Evolutionary conservation across 2,329 filamentous ascomycete genomes (phyloP).

Genomic region (Dissoconium aciculare): DNA sequence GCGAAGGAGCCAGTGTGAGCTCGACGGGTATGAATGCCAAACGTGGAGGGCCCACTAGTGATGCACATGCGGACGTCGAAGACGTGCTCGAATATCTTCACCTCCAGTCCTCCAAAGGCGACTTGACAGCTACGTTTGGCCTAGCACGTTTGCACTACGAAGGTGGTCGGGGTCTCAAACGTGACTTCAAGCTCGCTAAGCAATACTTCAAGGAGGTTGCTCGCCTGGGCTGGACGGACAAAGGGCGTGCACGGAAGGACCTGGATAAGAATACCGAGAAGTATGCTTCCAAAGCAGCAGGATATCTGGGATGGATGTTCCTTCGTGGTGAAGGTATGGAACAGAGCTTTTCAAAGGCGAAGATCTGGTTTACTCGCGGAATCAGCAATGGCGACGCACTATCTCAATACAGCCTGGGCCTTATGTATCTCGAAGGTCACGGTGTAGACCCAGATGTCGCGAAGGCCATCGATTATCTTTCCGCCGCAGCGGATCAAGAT

Average conservation of each 20-base stretch:
- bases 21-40: conserved; percentile 75
- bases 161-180: conserved; percentile 58
- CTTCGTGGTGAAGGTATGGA: conserved; percentile 71
- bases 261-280: conserved; percentile 59
- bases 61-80: conserved; percentile 72
- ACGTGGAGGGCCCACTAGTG: conserved; percentile 56
- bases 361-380: conserved; percentile 71
- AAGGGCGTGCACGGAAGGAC: conserved; percentile 57
- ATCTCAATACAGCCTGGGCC: conserved; percentile 68
- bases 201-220: conserved; percentile 70
- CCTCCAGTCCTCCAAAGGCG: conserved; percentile 76
- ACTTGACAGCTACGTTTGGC: conserved; percentile 74
- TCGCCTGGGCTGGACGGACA: conserved; percentile 61
- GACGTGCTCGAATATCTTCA: conserved; percentile 92
- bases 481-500: conserved; percentile 66
- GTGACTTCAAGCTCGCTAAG: conserved; percentile 58
- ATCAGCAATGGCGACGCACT: conserved; percentile 61
- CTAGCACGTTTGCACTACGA: conserved; percentile 81
- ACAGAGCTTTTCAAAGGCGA: conserved; percentile 62
- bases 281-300: conserved; percentile 67
- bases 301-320: conserved; percentile 79
- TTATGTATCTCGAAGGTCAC: conserved; percentile 70
- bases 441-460: conserved; percentile 55
- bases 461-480: conserved; percentile 62
- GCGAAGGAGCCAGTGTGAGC: conserved; percentile 79